A percentile compares a stretch with the other conserved stretches of the same genome.
phyloP scores from a whole-genome alignment of 2,329 filamentous ascomycete genomes.

The Endothia cerciana region DNA sequence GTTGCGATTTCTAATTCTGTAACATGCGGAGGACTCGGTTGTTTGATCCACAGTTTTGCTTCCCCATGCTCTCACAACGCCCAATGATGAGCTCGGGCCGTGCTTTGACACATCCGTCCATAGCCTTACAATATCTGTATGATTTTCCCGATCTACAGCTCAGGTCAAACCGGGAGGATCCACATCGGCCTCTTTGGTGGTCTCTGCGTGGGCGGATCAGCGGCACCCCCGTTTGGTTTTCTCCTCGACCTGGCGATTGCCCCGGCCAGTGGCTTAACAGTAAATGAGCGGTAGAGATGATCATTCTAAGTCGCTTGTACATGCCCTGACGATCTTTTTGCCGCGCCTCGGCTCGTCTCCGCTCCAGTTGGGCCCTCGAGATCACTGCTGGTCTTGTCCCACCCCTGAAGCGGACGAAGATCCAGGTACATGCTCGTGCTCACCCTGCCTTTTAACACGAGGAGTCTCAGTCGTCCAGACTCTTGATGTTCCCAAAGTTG shows the following conservation, averaged over 20 bases:
- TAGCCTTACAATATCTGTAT: slow-evolving; percentile 22
- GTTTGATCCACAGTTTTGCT: slow-evolving; percentile 30
- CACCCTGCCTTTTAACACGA: slow-evolving; percentile 14
- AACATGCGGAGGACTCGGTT: neutral
- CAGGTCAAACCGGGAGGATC: slow-evolving; percentile 14
- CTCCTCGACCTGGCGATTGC: slow-evolving; percentile 5
- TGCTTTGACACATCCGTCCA: slow-evolving; percentile 5
- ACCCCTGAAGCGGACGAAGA: neutral
- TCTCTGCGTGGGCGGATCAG: slow-evolving; percentile 1
- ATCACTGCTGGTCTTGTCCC: neutral
- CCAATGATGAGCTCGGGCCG: slow-evolving; percentile 9
- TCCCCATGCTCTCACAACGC: slow-evolving; percentile 23
- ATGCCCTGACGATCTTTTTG: slow-evolving; percentile 6
- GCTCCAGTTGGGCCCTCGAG: neutral
- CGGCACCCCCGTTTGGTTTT: slow-evolving; percentile 20
- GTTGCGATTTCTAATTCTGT: neutral
- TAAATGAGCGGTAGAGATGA: slow-evolving; percentile 9
- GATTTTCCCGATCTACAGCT: slow-evolving; percentile 21
- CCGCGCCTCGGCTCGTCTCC: neutral
- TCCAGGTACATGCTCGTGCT: slow-evolving; percentile 12
- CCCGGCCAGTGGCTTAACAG: neutral
- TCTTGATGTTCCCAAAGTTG: slow-evolving; percentile 13
- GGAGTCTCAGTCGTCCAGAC: slow-evolving; percentile 15
- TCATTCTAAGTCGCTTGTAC: slow-evolving; percentile 17
- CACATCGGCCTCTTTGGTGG: neutral